Conservation (phyloP, 2,329 filamentous ascomycete species). For the Thielaviopsis punctulata region DNA sequence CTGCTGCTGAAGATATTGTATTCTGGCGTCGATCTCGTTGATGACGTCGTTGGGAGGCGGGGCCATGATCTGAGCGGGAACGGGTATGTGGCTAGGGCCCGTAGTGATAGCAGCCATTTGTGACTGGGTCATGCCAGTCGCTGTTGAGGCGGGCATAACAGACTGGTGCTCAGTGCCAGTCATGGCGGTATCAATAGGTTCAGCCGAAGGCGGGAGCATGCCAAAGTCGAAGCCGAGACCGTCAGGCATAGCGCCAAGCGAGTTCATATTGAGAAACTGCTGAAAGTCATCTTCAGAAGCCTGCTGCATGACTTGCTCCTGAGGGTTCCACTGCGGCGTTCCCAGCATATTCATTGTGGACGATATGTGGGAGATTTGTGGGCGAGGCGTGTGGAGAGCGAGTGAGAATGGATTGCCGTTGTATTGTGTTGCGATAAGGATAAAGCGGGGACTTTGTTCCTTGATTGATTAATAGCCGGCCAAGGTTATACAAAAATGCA, state of each 20-base stretch:
- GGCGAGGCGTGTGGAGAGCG: background rate
- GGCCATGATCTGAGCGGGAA: conserved; percentile 30
- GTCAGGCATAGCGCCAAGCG: conserved; percentile 35
- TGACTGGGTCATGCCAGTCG: conserved; percentile 6
- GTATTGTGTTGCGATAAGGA: background rate
- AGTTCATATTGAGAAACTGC: conserved; percentile 44
- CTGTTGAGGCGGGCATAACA: conserved; percentile 17
- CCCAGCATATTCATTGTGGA: conserved; percentile 10
- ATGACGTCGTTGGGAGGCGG: conserved; percentile 33
- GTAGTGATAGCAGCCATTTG: conserved; percentile 30
- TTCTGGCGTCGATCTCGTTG: conserved; percentile 45
- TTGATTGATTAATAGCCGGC: background rate
- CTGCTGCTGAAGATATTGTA: conserved; percentile 47
- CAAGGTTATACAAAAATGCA: background rate
- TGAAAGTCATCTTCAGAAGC: conserved; percentile 43
- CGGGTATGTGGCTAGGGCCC: conserved; percentile 26
- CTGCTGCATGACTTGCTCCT: conserved; percentile 36
- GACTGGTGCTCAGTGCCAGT: conserved; percentile 25
- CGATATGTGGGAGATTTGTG: background rate
- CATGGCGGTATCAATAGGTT: conserved; percentile 34
- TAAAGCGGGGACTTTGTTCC: background rate
- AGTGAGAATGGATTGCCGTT: background rate
- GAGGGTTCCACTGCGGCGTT: conserved; percentile 30
- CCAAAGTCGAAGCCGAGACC: conserved; percentile 41
- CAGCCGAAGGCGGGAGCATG: conserved; percentile 19